A percentile compares a stretch with the other conserved stretches of the same genome.
These are phyloP conservation scores for Piromyces finnis DNA, from an alignment of 192 early-diverging fungal genomes.

Conservation along the genomic window DNA sequence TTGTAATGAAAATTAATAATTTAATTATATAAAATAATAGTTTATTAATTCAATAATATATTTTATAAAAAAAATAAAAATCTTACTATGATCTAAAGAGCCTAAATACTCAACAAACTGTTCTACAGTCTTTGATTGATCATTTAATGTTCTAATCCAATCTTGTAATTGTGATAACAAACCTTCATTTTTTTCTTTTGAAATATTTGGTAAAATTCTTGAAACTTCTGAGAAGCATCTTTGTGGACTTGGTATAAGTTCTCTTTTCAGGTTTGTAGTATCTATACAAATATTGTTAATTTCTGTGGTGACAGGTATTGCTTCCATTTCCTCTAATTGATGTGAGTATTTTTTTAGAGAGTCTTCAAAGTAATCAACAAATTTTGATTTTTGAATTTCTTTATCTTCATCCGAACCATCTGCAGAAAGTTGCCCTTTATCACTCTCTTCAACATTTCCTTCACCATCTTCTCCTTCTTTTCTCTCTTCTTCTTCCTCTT, in stretches of 20 bases:
- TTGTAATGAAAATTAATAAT: no score
- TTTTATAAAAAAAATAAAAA: no score
- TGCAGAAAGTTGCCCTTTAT: neutral
- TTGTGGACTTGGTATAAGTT: slow-evolving; percentile 36
- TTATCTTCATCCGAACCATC: neutral
- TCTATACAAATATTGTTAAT: slow-evolving; percentile 37
- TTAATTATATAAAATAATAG: no score
- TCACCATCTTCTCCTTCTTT: neutral
- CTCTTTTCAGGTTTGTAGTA: slow-evolving; percentile 25
- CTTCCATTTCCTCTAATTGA: slow-evolving; percentile 23
- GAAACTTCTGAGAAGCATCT: slow-evolving; percentile 37
- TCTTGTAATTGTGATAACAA: slow-evolving; percentile 30
- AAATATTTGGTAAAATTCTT: slow-evolving; percentile 24
- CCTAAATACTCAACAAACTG: slow-evolving; percentile 41
- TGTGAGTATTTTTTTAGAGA: slow-evolving; percentile 17
- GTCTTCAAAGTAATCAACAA: slow-evolving; percentile 12
- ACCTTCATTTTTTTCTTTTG: slow-evolving; percentile 38
- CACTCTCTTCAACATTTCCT: neutral
- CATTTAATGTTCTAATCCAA: slow-evolving; percentile 31
- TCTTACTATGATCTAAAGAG: slow-evolving; percentile 36
- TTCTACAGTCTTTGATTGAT: slow-evolving; percentile 28
- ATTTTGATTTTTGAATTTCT: neutral
- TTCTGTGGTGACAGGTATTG: slow-evolving; percentile 11
- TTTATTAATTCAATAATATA: no score
- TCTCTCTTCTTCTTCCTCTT: neutral